Evolutionary conservation across 2,329 filamentous ascomycete genomes (phyloP).

Genomic region (Neoscytalidium dimidiatum): DNA sequence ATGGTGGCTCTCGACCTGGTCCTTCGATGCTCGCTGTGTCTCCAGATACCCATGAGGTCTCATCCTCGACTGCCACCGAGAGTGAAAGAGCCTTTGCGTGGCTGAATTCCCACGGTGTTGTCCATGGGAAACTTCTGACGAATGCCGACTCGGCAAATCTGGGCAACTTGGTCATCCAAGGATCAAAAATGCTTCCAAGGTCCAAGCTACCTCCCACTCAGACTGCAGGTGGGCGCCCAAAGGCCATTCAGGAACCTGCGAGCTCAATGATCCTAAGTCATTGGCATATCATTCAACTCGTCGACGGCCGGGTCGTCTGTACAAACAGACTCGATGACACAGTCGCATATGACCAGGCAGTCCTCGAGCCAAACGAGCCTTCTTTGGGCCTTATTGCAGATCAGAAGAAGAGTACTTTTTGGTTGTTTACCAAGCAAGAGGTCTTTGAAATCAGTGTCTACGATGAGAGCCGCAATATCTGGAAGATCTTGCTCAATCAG

Average conservation of each 20-base stretch:
- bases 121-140: conserved; percentile 77
- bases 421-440: conserved; percentile 88
- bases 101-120: conserved; percentile 84
- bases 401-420: conserved; percentile 93
- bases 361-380: conserved; percentile 77
- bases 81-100: conserved; percentile 82
- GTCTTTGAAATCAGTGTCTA: conserved; percentile 92
- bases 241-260: conserved; percentile 69
- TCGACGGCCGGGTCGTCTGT: conserved; percentile 80
- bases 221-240: conserved; percentile 63
- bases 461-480: conserved; percentile 89
- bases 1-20: conserved; percentile 59
- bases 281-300: conserved; percentile 85
- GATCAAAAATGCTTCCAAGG: conserved; percentile 74
- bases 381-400: conserved; percentile 86
- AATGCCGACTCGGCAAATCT: conserved; percentile 63
- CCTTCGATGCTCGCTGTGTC: conserved; percentile 73
- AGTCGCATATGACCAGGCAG: conserved; percentile 82
- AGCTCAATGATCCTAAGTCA: conserved; percentile 83
- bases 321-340: conserved; percentile 85
- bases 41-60: conserved; percentile 65
- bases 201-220: conserved; percentile 72
- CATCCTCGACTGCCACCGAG: conserved; percentile 53
- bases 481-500: conserved; percentile 86
- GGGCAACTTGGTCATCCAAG: conserved; percentile 73